phyloP scores from a whole-genome alignment of 2,329 filamentous ascomycete genomes.

The Phyllosticta paracitricarpa region DNA sequence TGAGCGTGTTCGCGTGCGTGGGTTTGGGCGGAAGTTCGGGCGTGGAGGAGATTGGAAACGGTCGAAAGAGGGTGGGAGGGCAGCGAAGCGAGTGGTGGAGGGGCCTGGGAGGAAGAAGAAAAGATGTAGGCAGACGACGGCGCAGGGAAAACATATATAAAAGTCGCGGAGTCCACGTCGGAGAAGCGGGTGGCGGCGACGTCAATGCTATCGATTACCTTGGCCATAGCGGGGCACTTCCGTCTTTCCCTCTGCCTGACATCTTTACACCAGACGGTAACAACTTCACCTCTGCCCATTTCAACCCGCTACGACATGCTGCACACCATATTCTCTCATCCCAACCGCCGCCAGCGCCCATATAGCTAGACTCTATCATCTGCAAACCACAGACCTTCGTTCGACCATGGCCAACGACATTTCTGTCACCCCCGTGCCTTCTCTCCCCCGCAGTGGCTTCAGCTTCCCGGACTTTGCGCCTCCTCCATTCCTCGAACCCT shows the following conservation, averaged over 20 bases:
- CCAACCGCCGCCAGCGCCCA: background rate
- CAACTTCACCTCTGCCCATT: background rate
- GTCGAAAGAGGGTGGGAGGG: background rate
- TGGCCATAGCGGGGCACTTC: background rate
- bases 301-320: background rate
- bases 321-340: background rate
- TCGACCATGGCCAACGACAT: background rate
- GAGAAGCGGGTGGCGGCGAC: background rate
- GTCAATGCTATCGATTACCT: background rate
- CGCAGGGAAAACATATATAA: background rate
- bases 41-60: background rate
- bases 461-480: background rate
- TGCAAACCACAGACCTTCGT: background rate
- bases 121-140: background rate
- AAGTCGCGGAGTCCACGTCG: background rate
- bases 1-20: background rate
- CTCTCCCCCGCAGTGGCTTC: background rate
- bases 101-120: background rate
- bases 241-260: too few species aligned
- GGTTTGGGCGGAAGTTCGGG: background rate
- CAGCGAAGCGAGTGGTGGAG: background rate
- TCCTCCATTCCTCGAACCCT: slow-evolving; percentile 20
- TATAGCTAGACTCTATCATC: background rate
- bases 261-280: too few species aligned
- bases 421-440: background rate